Base-by-base conservation (phyloP, 1,139 yeast genomes). In the Hyphopichia khmerensis region DNA sequence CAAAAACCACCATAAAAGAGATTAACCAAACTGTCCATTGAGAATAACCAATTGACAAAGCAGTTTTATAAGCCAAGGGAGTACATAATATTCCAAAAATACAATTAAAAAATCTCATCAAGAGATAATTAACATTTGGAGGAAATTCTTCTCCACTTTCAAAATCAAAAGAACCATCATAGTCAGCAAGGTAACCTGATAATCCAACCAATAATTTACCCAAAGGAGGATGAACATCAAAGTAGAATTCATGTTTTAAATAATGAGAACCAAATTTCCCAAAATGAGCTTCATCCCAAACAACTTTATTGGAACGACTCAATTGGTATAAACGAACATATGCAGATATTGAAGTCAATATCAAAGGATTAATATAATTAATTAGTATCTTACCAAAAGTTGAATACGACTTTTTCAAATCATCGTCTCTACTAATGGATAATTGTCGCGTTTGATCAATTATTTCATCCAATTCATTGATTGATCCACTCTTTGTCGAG, bases 221-320 rank as follows among this genome's bases (percentile, higher is more conserved):
- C 48, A 84, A 65, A 2, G 93, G 93, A 13, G 93, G 93, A 57
- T 84, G 93, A 4, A 84, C 90, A 60, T 84, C 93, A 52, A 82
- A 86, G 57, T 84, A 84, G 55, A 80, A 80, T 50, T 82, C 87
- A 51, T 80, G 81, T 45, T 76, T 74, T 46, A 83, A 65, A 56
- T 84, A 84, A 49, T 79, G 70, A 2, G 84, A 75, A 4, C 85
- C 87, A 57, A 80, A 80, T 52, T 80, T 79, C 13, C 84, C 86
- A 65, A 87, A 87, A 69, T 88, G 96, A 8, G 96, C 96, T 60
- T 89, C 96, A 65, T 91, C 99, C 99, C 99, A 93, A 8, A 90
- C 84, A 10, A 95, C 97, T 33, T 71, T 65, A 41, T 77, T 66
- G 33, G 86, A 72, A 26, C 68, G 72, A 43, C 82, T 87, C 42